Base-by-base conservation (phyloP, 495 filamentous ascomycete species). In the Xylaria cubensis region DNA sequence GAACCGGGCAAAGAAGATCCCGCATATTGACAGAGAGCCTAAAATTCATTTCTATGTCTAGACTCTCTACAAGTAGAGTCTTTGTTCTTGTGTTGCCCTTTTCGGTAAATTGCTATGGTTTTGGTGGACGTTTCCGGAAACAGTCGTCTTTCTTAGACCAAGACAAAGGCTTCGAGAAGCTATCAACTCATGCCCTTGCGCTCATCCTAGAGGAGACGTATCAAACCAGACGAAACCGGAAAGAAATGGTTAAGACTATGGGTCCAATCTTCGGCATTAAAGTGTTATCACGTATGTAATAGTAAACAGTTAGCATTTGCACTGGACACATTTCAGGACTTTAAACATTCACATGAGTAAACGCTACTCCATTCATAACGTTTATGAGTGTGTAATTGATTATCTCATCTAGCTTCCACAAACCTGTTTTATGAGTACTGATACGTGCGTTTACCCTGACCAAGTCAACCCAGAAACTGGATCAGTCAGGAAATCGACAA, bases 71-170 rank as follows among this genome's bases (percentile, higher is more conserved):
- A 13, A 29, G 3, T n/a, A 34, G 24, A 51, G 12, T 21, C 71
- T 73, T 73, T 73, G 64, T 73, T 68, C 71, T 67, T 4, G 21
- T 48, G 12, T 63, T 26, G 46, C 21, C 26, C 36, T 21, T 46
- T 69, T 62, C 34, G 26, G 51, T 44, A 17, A 29, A n/a, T 48
- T 4, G 24, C 36, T 19, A 48, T 42, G 19, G 4, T 21, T 4
- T 13, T 19, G 32, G 15, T 55, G 10, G 56, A 69, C 71, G 71
- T 26, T 68, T 73, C 42, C 64, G 71, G 71, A 62, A 66, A 34
- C 17, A 48, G 24, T 50, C 12, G 5, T 58, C 24, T 17, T 71
- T 34, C 15, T 42, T n/a, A 59, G n/a, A 24, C 62, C 41, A 15
- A 67, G 63, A 66, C 62, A 72, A 29, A 56, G 36, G 2, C 29